Evolutionary conservation across 345 rosid genomes (phyloP).

Genomic region (Psidium guajava): DNA sequence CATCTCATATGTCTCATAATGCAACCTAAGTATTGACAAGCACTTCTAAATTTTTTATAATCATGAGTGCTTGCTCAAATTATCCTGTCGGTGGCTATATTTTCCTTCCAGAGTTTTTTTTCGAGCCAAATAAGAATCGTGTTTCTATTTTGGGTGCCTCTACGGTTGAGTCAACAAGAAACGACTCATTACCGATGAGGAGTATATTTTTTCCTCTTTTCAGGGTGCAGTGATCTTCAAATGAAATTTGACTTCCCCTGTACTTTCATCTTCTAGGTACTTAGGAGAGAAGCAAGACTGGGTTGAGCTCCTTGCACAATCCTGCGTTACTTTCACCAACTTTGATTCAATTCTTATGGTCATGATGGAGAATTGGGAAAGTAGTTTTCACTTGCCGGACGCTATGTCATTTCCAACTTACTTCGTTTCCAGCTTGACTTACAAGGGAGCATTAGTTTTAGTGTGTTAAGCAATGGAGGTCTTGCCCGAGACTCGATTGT

Average conservation of each 20-base stretch:
- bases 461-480: background rate
- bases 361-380: background rate
- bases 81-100: background rate
- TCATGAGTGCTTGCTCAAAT: background rate
- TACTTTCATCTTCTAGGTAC: conserved; percentile 27
- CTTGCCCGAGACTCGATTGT: background rate
- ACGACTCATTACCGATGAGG: background rate
- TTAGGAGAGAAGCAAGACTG: conserved; percentile 70
- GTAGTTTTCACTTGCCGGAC: background rate
- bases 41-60: background rate
- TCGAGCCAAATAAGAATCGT: background rate
- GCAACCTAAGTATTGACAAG: background rate
- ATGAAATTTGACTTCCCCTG: background rate
- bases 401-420: background rate
- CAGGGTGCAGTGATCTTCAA: background rate
- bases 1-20: background rate
- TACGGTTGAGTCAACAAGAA: background rate
- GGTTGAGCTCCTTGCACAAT: conserved; percentile 19
- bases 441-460: background rate
- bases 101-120: background rate
- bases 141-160: background rate
- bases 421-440: background rate
- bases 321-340: background rate
- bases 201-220: background rate
- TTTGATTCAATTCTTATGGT: background rate